Evolutionary conservation across 169 alveolate genomes (phyloP).

Genomic region (Cryptosporidium viatorum): DNA sequence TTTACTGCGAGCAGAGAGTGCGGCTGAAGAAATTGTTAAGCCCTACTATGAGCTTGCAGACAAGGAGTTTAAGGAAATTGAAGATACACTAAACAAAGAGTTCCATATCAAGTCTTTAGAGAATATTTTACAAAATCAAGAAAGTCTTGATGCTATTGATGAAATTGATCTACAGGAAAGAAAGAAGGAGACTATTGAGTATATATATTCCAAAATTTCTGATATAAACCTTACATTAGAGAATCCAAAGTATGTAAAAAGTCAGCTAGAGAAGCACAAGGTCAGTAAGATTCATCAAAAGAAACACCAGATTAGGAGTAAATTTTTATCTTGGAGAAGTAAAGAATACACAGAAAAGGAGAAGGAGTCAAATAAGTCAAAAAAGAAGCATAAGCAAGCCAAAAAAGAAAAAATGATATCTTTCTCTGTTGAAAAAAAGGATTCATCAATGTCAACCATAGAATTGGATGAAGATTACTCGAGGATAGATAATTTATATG

Average conservation of each 20-base stretch:
- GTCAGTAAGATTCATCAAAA: background rate
- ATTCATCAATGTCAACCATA: slow-evolving; percentile 30
- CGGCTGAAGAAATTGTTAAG: slow-evolving; percentile 56
- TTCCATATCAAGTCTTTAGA: slow-evolving; percentile 60
- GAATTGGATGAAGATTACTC: slow-evolving; percentile 59
- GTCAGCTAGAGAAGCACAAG: slow-evolving; percentile 19
- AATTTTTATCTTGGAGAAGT: background rate
- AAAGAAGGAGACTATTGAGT: background rate
- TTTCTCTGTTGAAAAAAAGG: background rate
- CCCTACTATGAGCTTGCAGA: slow-evolving; percentile 67
- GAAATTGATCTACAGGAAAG: background rate
- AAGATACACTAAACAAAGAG: slow-evolving; percentile 28
- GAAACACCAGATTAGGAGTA: background rate
- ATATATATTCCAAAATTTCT: slow-evolving; percentile 20
- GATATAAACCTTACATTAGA: slow-evolving; percentile 12
- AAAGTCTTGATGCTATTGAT: background rate
- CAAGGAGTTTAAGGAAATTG: slow-evolving; percentile 55
- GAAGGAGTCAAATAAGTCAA: background rate
- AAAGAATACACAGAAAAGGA: background rate
- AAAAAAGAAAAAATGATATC: background rate
- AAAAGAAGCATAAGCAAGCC: background rate
- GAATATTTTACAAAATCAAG: background rate
- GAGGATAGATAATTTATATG: slow-evolving; percentile 41
- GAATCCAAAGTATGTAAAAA: slow-evolving; percentile 30
- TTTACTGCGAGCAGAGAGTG: slow-evolving; percentile 36